Base-by-base conservation (phyloP, 2,329 filamentous ascomycete species). In the Aspergillus sp. region DNA sequence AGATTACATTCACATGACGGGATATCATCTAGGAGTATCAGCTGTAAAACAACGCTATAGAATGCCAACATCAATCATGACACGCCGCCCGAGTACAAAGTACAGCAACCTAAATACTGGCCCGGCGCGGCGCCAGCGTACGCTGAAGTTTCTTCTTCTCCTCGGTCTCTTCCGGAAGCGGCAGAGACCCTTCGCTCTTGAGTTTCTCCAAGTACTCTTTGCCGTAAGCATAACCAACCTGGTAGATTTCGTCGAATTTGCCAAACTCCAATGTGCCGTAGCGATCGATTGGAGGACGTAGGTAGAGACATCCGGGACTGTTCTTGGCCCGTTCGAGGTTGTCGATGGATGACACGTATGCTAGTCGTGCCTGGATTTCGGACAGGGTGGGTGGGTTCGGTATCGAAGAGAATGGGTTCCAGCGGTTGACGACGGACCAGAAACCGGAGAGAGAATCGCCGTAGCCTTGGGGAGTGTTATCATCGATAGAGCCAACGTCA, bases 181-280 rank as follows among this genome's bases (percentile, higher is more conserved):
- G 87, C 66, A 99, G 79, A 45, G 90, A 84, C 0, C 94, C 94
- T 70, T 96, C 85, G 45, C 91, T 91, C 72, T 88, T 89, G 74
- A 98, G 80, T 68, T 88, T 85, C 57, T 87, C 87, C 66, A 99
- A 77, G 74, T 90, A 97, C 57, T 92, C 87, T 75, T 90, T 89
- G 4, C 93, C 95, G 72, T 89, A 99, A 58, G 86, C 84, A 77
- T 97, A 96, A 1, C 95, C 96, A 11, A 97, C 85, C 68, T 90
- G 84, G 72, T 96, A 97, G 57, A 99, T 94, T 82, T 99, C 96
- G 71, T 98, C 94, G 76, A 99, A 99, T 77, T 96, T 97, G 64
- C 89, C 91, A 81, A 99, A 99, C 61, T 99, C 95, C 31, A 99
- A 81, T 1, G 95, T 99, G 4, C 93, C 95, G 70, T 97, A 99